Percentiles rank a stretch among this genome's conserved stretches.
Evolutionary conservation across 164 flowering plant genomes (phyloP).

Genomic region (Dillenia suffruticosa): DNA sequence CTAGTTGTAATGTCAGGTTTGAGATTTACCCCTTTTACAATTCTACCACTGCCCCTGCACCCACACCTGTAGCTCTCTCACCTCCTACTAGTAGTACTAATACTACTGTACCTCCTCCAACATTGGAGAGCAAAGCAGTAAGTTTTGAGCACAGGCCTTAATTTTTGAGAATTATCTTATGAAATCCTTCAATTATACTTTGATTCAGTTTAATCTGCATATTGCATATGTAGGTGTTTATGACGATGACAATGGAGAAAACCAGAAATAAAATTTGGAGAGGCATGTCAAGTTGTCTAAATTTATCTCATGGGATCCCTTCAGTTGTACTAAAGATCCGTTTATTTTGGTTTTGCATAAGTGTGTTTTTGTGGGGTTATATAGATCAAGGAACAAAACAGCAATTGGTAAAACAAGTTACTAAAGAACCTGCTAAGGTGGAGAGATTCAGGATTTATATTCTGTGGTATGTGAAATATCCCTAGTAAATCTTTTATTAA

Average conservation of each 20-base stretch:
- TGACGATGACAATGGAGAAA: neutral
- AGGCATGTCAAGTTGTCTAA: neutral
- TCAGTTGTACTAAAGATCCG: too few relatives aligned
- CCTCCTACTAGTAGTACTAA: neutral
- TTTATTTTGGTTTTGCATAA: too few relatives aligned
- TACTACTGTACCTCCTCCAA: neutral
- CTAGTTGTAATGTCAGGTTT: constrained; percentile 13
- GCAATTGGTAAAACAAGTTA: too few relatives aligned
- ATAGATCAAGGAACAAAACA: too few relatives aligned
- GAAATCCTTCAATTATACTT: too few relatives aligned
- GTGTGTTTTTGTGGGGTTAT: too few relatives aligned
- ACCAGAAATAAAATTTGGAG: too few relatives aligned
- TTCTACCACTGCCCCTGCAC: neutral
- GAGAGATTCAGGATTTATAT: neutral
- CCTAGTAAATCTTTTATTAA: too few relatives aligned
- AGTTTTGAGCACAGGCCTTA: neutral
- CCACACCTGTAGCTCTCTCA: neutral
- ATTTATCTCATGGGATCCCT: too few relatives aligned
- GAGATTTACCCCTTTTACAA: constrained; percentile 7
- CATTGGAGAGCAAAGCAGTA: neutral
- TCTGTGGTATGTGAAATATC: too few relatives aligned
- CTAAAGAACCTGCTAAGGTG: too few relatives aligned
- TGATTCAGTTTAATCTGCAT: neutral
- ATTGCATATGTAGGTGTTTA: neutral
- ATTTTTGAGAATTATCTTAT: neutral